Percentiles rank a stretch among this genome's conserved stretches.
Evolutionary conservation across 139 green algal species (phyloP).

Genomic region (Prasinococcaceae sp.): DNA sequence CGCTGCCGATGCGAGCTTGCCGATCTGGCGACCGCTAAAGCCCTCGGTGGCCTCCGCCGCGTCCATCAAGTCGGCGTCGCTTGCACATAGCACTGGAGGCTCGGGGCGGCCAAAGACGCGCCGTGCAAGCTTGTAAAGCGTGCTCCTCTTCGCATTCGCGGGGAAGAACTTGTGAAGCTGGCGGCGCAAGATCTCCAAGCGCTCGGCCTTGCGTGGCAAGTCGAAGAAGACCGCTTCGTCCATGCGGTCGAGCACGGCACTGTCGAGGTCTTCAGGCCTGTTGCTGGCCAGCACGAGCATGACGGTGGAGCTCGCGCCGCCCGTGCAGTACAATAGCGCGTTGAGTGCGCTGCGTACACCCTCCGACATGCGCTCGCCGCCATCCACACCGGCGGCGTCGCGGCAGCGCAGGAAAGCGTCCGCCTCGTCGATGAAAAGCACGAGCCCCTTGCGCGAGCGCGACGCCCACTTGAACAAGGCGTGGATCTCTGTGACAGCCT

Average conservation of each 20-base stretch:
- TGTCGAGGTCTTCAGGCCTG: constrained; percentile 74
- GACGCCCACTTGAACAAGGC: constrained; percentile 17
- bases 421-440: constrained; percentile 26
- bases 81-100: too few relatives aligned
- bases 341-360: constrained; percentile 81
- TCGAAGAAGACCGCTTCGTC: constrained; percentile 89
- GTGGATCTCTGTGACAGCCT: constrained; percentile 16
- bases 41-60: constrained; percentile 57
- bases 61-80: constrained; percentile 22
- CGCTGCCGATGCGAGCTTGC: constrained; percentile 65
- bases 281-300: constrained; percentile 88
- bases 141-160: too few relatives aligned
- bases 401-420: constrained; percentile 18
- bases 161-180: constrained; percentile 63
- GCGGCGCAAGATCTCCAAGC: constrained; percentile 53
- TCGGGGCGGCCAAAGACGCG: too few relatives aligned
- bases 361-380: constrained; percentile 61
- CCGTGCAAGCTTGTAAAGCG: too few relatives aligned
- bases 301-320: constrained; percentile 53
- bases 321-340: constrained; percentile 72
- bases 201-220: constrained; percentile 48
- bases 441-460: not conserved
- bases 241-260: constrained; percentile 84
- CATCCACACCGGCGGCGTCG: not conserved
- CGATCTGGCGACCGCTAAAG: constrained; percentile 75